These are phyloP conservation scores for Ascocoryne sarcoides DNA, from an alignment of 2,329 filamentous ascomycete species.

Conservation along the genomic window DNA sequence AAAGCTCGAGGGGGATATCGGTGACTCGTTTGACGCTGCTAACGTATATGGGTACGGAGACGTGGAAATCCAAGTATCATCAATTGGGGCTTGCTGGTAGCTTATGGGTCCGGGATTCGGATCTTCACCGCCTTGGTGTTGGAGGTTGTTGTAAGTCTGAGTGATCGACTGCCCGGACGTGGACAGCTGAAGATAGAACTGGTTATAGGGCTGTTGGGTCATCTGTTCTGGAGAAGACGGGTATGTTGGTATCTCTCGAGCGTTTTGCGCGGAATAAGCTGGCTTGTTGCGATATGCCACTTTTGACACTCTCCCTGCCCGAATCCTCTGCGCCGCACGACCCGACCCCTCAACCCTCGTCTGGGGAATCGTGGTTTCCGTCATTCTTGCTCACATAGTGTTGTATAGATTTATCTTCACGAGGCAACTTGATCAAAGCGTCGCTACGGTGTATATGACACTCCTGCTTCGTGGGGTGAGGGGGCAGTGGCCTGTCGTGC, in stretches of 20 bases:
- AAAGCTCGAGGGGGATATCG: slow-evolving; percentile 13
- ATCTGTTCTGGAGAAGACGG: slow-evolving; percentile 8
- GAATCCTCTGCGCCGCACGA: slow-evolving; percentile 4
- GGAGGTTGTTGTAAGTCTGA: slow-evolving; percentile 6
- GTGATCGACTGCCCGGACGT: not conserved
- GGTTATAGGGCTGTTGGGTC: slow-evolving; percentile 1
- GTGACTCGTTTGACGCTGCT: slow-evolving; percentile 6
- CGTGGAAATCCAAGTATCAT: slow-evolving; percentile 10
- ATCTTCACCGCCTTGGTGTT: slow-evolving; percentile 2
- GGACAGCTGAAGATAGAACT: slow-evolving; percentile 3
- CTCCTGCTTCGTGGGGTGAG: too few relatives aligned
- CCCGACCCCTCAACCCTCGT: slow-evolving; percentile 2
- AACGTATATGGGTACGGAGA: slow-evolving; percentile 16
- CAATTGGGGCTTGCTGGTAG: slow-evolving; percentile 10
- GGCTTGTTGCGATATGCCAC: slow-evolving; percentile 12
- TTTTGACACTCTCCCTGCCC: slow-evolving; percentile 17
- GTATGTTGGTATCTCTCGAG: slow-evolving; percentile 1
- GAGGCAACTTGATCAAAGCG: too few relatives aligned
- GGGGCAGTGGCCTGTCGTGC: too few relatives aligned
- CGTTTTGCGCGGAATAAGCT: slow-evolving; percentile 4
- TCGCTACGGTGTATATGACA: too few relatives aligned
- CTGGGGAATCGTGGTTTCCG: slow-evolving; percentile 10
- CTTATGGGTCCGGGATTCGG: slow-evolving; percentile 7
- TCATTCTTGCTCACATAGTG: slow-evolving; percentile 7
- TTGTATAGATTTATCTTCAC: too few relatives aligned